These are phyloP conservation scores for Astragalus glycyphyllos DNA, from an alignment of 306 rosid species.

Conservation along the genomic window DNA sequence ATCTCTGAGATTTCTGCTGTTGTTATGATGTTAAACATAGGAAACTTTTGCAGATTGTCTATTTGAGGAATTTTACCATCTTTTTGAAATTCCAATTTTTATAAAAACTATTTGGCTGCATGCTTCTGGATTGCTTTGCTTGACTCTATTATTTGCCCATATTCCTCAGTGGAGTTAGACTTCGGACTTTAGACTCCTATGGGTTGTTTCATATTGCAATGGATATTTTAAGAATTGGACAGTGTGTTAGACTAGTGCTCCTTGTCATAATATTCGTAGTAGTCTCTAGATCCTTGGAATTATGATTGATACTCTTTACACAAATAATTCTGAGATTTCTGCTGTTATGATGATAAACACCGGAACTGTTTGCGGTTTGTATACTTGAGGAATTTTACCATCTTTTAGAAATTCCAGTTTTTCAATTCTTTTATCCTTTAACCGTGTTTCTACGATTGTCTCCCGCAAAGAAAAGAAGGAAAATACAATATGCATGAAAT, in stretches of 20 bases:
- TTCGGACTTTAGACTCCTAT: slow-evolving; percentile 34
- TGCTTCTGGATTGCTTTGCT: slow-evolving; percentile 19
- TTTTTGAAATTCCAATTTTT: slow-evolving; percentile 15
- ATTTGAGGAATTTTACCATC: slow-evolving; percentile 14
- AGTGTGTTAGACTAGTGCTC: background rate
- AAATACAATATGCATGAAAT: slow-evolving; percentile 5
- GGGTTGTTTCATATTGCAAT: background rate
- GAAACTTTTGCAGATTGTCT: slow-evolving; percentile 14
- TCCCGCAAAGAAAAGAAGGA: slow-evolving; percentile 20
- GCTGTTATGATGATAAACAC: slow-evolving; percentile 4
- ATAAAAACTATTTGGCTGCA: slow-evolving; percentile 4
- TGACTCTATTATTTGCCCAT: background rate
- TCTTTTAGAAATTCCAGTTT: slow-evolving; percentile 16
- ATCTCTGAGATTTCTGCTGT: slow-evolving; percentile 10
- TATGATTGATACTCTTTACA: background rate
- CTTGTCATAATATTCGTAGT: background rate
- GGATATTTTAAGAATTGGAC: slow-evolving; percentile 26
- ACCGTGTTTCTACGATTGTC: background rate
- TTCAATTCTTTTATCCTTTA: slow-evolving; percentile 8
- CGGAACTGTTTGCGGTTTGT: slow-evolving; percentile 20
- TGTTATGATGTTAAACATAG: slow-evolving; percentile 24
- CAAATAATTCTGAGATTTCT: slow-evolving; percentile 13
- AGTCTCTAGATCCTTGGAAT: background rate
- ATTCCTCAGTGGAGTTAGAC: slow-evolving; percentile 22
- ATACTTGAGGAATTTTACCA: slow-evolving; percentile 10